phyloP scores from a whole-genome alignment of 164 flowering plant genomes.

The Cinnamomum chago region DNA sequence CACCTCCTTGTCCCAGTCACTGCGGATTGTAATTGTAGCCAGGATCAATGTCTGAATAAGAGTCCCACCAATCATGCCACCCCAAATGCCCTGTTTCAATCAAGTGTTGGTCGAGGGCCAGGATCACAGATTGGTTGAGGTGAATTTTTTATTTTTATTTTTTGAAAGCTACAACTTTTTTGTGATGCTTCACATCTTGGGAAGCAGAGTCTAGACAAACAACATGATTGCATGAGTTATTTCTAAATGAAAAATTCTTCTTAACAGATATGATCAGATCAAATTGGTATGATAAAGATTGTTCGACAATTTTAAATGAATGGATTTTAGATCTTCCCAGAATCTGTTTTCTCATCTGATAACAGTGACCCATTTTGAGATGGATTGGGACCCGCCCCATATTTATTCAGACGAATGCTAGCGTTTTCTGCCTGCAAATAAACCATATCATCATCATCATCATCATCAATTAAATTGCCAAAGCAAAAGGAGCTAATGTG shows the following conservation, averaged over 20 bases:
- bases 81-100: too few relatives aligned
- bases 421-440: conserved; percentile 1
- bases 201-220: too few relatives aligned
- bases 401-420: not conserved
- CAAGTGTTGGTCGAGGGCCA: too few relatives aligned
- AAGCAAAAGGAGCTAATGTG: not conserved
- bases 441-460: not conserved
- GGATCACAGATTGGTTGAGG: too few relatives aligned
- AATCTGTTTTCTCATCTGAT: not conserved
- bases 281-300: not conserved
- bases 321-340: too few relatives aligned
- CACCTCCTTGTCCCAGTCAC: conserved; percentile 78
- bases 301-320: not conserved
- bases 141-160: too few relatives aligned
- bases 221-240: too few relatives aligned
- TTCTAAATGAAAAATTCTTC: too few relatives aligned
- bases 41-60: conserved; percentile 59
- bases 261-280: not conserved
- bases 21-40: conserved; percentile 37
- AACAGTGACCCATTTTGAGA: not conserved
- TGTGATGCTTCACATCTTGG: too few relatives aligned
- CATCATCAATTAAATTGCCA: not conserved
- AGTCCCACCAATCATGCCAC: conserved; percentile 63
- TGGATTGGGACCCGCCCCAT: not conserved
- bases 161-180: too few relatives aligned